phyloP scores from a whole-genome alignment of 164 flowering plant species.

The Vitis amurensis region DNA sequence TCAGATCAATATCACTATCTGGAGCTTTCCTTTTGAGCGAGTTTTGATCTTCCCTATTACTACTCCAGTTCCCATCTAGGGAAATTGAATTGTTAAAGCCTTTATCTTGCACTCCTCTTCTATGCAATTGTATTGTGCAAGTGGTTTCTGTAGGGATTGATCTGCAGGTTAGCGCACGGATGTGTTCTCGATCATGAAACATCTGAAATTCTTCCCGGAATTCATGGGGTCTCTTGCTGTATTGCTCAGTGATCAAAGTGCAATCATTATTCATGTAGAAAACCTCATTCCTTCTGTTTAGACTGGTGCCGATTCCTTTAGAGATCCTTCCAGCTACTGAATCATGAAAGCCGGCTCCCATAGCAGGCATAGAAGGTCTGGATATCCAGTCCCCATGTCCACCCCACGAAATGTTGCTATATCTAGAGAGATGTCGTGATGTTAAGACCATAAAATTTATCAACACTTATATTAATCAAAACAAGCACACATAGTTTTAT shows the following conservation, averaged over 20 bases:
- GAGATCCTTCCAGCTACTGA: not conserved
- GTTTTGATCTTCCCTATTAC: not conserved
- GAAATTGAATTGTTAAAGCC: not conserved
- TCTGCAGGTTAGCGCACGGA: not conserved
- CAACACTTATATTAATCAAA: not conserved
- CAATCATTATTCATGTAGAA: not conserved
- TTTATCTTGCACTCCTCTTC: not conserved
- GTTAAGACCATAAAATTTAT: not conserved
- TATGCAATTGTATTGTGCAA: not conserved
- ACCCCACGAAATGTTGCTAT: not conserved
- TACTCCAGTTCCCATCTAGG: not conserved
- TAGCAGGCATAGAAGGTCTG: not conserved
- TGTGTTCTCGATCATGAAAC: not conserved
- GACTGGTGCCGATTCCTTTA: not conserved
- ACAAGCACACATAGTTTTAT: not conserved
- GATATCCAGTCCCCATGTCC: not conserved
- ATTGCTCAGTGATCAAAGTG: not conserved
- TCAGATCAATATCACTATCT: conserved; percentile 12
- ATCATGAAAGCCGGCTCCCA: not conserved
- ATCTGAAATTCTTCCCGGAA: not conserved
- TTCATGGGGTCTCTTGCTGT: not conserved
- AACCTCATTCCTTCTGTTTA: conserved; percentile 6
- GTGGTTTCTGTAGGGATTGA: not conserved
- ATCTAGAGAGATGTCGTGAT: not conserved
- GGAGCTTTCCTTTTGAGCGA: not conserved